Evolutionary conservation across 306 rosid genomes (phyloP), one percentile per base, ranked within the genome.

Genomic region (Geum urbanum): DNA sequence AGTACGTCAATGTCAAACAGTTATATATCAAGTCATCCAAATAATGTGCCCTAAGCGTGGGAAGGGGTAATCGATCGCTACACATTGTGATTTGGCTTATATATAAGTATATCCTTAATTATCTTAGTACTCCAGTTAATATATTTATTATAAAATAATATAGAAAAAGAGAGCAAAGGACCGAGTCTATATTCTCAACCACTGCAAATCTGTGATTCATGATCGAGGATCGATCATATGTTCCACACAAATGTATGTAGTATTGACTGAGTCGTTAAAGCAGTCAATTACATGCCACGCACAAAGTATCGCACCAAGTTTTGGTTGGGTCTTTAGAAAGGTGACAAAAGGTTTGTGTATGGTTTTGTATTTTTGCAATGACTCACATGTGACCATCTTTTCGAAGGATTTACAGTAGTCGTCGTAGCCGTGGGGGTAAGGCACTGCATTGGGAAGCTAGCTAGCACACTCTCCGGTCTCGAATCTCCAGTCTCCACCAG

Each of bases 381-480:
- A 69, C 43, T 20, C 27, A 5, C 39, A 12, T 15, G n/a, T n/a
- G 14, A 51, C 32, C 1, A 27, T 50, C n/a, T 48, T 32, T 48
- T 18, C 39, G 7, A 37, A 66, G 19, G 39, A 1, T 16, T 68
- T 18, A 7, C 49, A 41, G 4, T 37, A 7, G 14, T 5, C 5
- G n/a, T 16, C 16, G 64, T 70, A n/a, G 54, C 27, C 54, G 65
- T 43, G 64, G 73, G 73, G 54, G 7, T 1, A 9, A 64, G 73
- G 73, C 44, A 22, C 12, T 7, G 39, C 51, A 1, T 1, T 27
- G 1, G 32, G 32, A 1, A 27, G 32, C 32, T 27, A 27, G 32
- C 32, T 27, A 27, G 32, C 32, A 27, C 19, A 37, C 15, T 8
- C 15, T 5, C 8, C n/a, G n/a, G n/a, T n/a, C n/a, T n/a, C n/a